Percentiles rank a stretch among this genome's conserved stretches.
phyloP scores from a whole-genome alignment of 1,284 basidiomycete genomes.

The Tilletia caries region DNA sequence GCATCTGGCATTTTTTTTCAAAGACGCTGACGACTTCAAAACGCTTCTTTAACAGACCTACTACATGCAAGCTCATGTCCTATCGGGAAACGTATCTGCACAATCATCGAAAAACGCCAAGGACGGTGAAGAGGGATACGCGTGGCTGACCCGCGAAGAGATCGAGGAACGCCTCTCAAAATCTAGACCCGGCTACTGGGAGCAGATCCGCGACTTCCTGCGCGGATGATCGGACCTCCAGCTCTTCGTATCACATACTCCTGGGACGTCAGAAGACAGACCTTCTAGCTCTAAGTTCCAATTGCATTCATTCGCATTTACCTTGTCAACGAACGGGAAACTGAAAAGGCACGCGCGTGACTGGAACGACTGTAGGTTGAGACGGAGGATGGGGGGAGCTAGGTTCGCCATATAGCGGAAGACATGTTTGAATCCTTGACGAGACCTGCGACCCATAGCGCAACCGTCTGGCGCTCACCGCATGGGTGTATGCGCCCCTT shows the following conservation, averaged over 20 bases:
- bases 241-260: too few species aligned
- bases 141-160: constrained; percentile 86
- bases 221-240: neutral
- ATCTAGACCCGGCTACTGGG: neutral
- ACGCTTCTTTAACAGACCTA: constrained; percentile 30
- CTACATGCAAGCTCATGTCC: constrained; percentile 40
- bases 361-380: too few species aligned
- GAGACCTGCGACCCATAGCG: too few species aligned
- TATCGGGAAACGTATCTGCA: constrained; percentile 31
- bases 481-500: neutral
- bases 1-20: too few species aligned
- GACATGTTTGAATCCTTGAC: too few species aligned
- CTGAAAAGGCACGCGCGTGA: too few species aligned
- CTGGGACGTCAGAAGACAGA: too few species aligned
- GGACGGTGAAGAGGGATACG: constrained; percentile 62
- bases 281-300: too few species aligned
- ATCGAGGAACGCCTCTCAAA: constrained; percentile 59
- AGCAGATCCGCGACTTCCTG: constrained; percentile 4
- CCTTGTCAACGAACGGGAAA: too few species aligned
- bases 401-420: too few species aligned
- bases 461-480: neutral
- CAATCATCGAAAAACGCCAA: neutral
- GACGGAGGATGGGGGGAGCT: too few species aligned
- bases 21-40: neutral
- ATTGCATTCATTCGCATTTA: too few species aligned